A percentile compares a stretch with the other conserved stretches of the same genome.
These are phyloP conservation scores for Metschnikowia arizonensis DNA, from an alignment of 805 yeast genomes.

Conservation along the genomic window DNA sequence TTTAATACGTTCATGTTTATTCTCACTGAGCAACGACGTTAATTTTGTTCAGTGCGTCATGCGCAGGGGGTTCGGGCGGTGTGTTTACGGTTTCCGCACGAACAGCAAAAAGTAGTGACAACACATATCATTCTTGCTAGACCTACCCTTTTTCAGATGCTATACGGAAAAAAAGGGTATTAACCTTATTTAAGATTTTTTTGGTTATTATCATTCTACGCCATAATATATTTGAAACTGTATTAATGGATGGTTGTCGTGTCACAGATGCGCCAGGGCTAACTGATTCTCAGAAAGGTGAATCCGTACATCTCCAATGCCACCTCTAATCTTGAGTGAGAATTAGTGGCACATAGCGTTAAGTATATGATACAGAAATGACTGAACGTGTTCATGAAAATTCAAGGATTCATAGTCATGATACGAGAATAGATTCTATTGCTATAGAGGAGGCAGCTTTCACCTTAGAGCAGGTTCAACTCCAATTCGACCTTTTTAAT, in stretches of 20 bases:
- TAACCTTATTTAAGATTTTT: background rate
- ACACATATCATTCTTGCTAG: background rate
- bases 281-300: background rate
- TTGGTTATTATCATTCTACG: too few species aligned
- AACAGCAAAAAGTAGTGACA: background rate
- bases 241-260: background rate
- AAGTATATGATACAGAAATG: slow-evolving; percentile 1
- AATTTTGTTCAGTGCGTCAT: background rate
- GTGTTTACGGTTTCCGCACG: slow-evolving; percentile 11
- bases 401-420: background rate
- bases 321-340: background rate
- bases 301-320: background rate
- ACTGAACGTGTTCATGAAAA: background rate
- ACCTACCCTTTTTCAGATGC: background rate
- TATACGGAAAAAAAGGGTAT: background rate
- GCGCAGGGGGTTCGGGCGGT: slow-evolving; percentile 14
- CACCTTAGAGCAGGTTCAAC: slow-evolving; percentile 35
- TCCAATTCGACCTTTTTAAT: slow-evolving; percentile 33
- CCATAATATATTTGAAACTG: background rate
- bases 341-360: background rate
- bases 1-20: slow-evolving; percentile 39
- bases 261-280: background rate
- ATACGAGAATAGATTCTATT: background rate
- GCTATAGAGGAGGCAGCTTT: slow-evolving; percentile 22
- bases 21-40: background rate